Base-by-base conservation (phyloP, 2,329 filamentous ascomycete genomes). In the Neofusicoccum cordaticola region DNA sequence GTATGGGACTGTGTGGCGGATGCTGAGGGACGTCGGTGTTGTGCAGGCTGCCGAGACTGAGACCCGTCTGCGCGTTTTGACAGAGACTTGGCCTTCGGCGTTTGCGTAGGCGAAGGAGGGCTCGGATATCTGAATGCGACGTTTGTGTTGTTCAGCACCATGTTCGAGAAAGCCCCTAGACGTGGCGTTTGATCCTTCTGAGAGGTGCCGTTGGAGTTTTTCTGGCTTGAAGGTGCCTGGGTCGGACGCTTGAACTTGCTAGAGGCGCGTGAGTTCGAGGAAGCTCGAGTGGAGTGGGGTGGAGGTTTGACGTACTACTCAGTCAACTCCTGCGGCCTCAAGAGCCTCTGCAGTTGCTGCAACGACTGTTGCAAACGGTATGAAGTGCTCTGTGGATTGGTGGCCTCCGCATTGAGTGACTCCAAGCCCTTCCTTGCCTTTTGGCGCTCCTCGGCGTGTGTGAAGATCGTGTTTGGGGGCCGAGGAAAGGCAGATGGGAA, bases 311-410 rank as follows among this genome's bases (percentile, higher is more conserved):
- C 82, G 74, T 78, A 91, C 89, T 86, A 91, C 71, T 89, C 80
- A 9, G 90, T 89, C 67, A 90, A 81, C 66, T 88, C 88, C n/a
- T 88, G 85, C 1, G 88, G 85, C 72, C 88, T 87, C 64, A 97
- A 77, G 45, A 96, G 84, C 67, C 88, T 87, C 65, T 91, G 86
- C 35, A 97, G 82, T 74, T 94, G 88, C 70, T 90, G 85, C 51
- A 93, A 82, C 11, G 88, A 89, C 69, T 89, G 87, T 69, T 91
- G 88, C 52, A 93, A 80, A 68, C 87, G 85, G 72, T 86, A 85
- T 19, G 90, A 88, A 35, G 83, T 83, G 48, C 85, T 83, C 53
- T 83, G 80, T 27, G 85, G 79, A 67, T 81, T 84, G 45, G 82
- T 78, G 66, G 89, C 87, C 74, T 94, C 91, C 68, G 83, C 82